Evolutionary conservation across 331 rosid genomes (phyloP).

Genomic region (Dryas integrifolia): DNA sequence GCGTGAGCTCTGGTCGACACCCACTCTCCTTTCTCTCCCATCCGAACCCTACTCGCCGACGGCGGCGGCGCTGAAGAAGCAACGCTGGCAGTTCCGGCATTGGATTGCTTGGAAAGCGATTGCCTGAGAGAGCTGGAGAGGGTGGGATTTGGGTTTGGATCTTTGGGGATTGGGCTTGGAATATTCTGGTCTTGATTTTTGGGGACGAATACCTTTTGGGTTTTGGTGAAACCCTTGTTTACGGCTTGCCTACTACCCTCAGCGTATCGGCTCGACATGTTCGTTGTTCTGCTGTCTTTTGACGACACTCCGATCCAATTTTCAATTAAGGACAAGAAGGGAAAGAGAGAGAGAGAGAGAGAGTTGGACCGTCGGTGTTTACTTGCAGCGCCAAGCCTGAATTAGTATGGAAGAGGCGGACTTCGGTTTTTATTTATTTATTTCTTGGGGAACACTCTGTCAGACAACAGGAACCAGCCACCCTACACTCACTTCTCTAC

Average conservation of each 20-base stretch:
- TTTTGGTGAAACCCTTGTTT: constrained; percentile 51
- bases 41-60: constrained; percentile 35
- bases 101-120: constrained; percentile 38
- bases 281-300: neutral
- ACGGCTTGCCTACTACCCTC: constrained; percentile 39
- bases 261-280: constrained; percentile 53
- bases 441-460: neutral
- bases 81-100: constrained; percentile 19
- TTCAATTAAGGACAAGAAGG: too few species aligned
- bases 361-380: too few species aligned
- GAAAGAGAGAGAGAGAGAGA: neutral
- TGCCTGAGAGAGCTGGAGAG: constrained; percentile 69
- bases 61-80: neutral
- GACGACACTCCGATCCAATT: constrained; percentile 1
- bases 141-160: constrained; percentile 42
- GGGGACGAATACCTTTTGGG: constrained; percentile 60
- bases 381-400: neutral
- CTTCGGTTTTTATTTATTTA: neutral
- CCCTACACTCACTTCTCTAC: neutral
- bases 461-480: neutral
- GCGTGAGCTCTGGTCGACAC: constrained; percentile 34
- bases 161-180: constrained; percentile 7
- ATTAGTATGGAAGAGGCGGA: too few species aligned
- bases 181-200: constrained; percentile 37
- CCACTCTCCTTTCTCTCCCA: constrained; percentile 43